Base-by-base conservation (phyloP, 805 yeast species). In the Yarrowia yakushimensis region DNA sequence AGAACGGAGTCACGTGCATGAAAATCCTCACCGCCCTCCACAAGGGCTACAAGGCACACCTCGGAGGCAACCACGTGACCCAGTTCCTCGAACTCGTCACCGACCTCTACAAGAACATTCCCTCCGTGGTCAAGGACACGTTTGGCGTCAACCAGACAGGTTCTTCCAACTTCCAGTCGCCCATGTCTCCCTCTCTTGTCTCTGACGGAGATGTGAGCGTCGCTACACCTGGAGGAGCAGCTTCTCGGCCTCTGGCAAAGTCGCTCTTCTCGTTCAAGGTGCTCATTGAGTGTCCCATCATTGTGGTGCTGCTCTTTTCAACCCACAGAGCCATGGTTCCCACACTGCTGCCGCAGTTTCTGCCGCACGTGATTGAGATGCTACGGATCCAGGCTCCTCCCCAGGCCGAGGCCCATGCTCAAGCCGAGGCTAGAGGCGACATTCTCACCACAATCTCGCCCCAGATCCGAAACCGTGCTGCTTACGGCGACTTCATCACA, bases 231-330 rank as follows among this genome's bases (percentile, higher is more conserved):
- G 78, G 76, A 31, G 81, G 79, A 8, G 65, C 78, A 1, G 65
- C 76, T 20, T 71, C 82, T 8, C 85, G 84, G 64, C 76, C 81
- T 2, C 77, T 91, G 61, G 81, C 81, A 45, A 82, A 81, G 65
- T 87, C 97, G 4, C 82, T 89, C 81, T 79, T 73, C 66, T 91
- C 97, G 1, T 93, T 94, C 79, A 92, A 91, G 71, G 90, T 93
- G 13, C 80, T 94, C 64, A 89, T 97, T 0, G 99, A 94, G 73
- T 92, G 98, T 71, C 99, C 99, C 10, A 93, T 94, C 39, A 91
- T 97, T 4, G 88, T 94, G 86, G 99, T 94, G 3, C 85, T 97
- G 8, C 78, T 96, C 60, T 90, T 90, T 69, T 88, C 97, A 1
- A 85, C 96, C 0, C 91, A 92, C 76, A 90, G 91, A 71, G 84